A percentile compares a stretch with the other conserved stretches of the same genome.
phyloP scores from a whole-genome alignment of 345 rosid genomes.

The Gossypium thurberi region DNA sequence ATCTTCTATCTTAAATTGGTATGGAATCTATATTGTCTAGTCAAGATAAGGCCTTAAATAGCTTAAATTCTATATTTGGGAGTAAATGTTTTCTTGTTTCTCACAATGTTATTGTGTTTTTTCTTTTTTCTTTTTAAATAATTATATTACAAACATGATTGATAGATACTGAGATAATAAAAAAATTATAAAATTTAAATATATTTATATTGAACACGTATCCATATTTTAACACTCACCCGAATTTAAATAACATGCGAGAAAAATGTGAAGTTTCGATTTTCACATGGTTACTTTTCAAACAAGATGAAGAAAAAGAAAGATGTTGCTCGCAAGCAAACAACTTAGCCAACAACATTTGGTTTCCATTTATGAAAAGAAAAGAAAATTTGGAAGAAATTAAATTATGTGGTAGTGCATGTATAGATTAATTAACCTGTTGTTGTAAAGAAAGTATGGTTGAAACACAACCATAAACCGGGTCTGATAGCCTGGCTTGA shows the following conservation, averaged over 20 bases:
- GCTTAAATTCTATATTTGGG: too few relatives aligned
- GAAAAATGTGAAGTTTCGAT: background rate
- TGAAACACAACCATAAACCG: conserved; percentile 89
- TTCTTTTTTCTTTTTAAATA: too few relatives aligned
- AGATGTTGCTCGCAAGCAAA: background rate
- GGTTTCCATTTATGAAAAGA: background rate
- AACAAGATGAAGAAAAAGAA: background rate
- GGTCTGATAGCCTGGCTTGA: conserved; percentile 94
- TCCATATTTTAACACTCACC: background rate
- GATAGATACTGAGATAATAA: background rate
- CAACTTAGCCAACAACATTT: background rate
- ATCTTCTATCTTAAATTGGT: too few relatives aligned
- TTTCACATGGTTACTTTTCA: background rate
- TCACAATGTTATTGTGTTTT: too few relatives aligned
- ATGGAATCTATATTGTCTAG: too few relatives aligned
- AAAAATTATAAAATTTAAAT: too few relatives aligned
- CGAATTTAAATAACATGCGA: background rate
- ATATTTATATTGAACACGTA: background rate
- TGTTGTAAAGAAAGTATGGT: conserved; percentile 90
- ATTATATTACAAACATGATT: too few relatives aligned
- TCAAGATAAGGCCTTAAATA: too few relatives aligned
- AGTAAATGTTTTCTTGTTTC: too few relatives aligned
- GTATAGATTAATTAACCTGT: conserved; percentile 45
- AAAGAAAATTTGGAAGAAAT: background rate
- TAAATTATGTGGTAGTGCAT: background rate